Conservation (phyloP, 495 filamentous ascomycete species). For the Neurospora sp. region DNA sequence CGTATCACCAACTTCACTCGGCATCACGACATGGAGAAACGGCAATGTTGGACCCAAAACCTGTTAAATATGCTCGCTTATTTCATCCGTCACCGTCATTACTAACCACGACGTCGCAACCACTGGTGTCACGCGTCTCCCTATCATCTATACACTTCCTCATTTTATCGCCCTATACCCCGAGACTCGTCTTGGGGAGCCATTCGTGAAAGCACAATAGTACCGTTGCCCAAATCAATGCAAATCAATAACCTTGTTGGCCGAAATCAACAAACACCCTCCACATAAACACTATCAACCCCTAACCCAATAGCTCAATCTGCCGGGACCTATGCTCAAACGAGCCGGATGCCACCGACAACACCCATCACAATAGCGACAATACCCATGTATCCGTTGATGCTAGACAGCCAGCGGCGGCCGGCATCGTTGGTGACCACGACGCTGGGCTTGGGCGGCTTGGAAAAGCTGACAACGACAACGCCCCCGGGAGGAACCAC, state of each 20-base stretch:
- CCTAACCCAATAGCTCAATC: background rate
- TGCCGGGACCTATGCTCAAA: conserved; percentile 14
- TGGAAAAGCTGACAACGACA: conserved; percentile 4
- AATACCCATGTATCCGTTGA: conserved; percentile 20
- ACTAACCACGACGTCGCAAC: background rate
- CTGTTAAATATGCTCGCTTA: background rate
- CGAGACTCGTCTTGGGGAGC: too few species aligned
- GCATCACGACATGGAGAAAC: background rate
- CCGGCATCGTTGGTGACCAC: conserved; percentile 4
- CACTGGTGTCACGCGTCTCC: too few species aligned
- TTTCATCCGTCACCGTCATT: background rate
- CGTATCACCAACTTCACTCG: background rate
- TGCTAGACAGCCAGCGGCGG: conserved; percentile 9
- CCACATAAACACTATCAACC: background rate
- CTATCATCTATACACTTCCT: too few species aligned
- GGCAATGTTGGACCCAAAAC: background rate
- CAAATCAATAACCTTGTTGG: too few species aligned
- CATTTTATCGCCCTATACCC: too few species aligned
- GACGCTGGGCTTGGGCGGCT: conserved; percentile 2
- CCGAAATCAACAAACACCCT: background rate
- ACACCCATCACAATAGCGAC: conserved; percentile 14
- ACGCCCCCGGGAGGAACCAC: conserved; percentile 3
- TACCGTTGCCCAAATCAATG: too few species aligned
- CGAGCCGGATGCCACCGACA: conserved; percentile 20
- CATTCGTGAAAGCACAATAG: too few species aligned